Evolutionary conservation across 2,329 filamentous ascomycete genomes (phyloP), one percentile per base, ranked within the genome.

Genomic region (Cordyceps tenuipes): DNA sequence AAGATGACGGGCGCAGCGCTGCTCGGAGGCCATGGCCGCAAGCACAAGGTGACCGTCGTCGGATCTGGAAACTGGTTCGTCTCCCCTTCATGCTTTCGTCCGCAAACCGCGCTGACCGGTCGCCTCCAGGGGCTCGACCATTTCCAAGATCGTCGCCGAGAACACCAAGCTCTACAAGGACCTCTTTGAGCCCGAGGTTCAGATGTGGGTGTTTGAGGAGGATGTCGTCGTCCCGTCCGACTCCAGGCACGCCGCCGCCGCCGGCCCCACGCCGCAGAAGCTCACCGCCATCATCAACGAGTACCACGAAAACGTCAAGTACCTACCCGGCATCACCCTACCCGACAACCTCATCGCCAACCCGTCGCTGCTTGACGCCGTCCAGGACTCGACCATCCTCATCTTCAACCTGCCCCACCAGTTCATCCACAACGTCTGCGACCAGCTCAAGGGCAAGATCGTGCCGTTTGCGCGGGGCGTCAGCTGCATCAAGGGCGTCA

Each of bases 201-300:
- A 96, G 76, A 97, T 99, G 94, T 99, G 94, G 94, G 95, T 99
- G 69, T 97, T 86, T 71, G 94, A 99, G 76, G 94, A 99, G 75
- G 84, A 96, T 26, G 86, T 96, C 64, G 82, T 83, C 59, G 79
- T 96, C 47, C 76, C 89, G 13, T 81, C 87, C 68, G 80, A 82
- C 64, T 93, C 89, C 53, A 85, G 84, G 66, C 82, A 91, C 76
- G 81, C 89, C 67, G 69, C 82, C 21, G 75, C 80, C 61, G 79
- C 82, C 43, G 82, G 82, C 69, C 81, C 84, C 64, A 79, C 84
- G 64, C 84, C 88, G 3, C 89, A 94, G 73, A 96, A 96, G 77
- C 86, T 99, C 73, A 96, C 94, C 8, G 75, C 84, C 56, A 76
- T 99, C 67, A 96, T 99, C 83, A 99, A 99, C 79, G 83, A 81